Percentiles rank a stretch among this genome's conserved stretches.
These are phyloP conservation scores for Penicillium dipodomyicola DNA, from an alignment of 495 filamentous ascomycete genomes.

Conservation along the genomic window DNA sequence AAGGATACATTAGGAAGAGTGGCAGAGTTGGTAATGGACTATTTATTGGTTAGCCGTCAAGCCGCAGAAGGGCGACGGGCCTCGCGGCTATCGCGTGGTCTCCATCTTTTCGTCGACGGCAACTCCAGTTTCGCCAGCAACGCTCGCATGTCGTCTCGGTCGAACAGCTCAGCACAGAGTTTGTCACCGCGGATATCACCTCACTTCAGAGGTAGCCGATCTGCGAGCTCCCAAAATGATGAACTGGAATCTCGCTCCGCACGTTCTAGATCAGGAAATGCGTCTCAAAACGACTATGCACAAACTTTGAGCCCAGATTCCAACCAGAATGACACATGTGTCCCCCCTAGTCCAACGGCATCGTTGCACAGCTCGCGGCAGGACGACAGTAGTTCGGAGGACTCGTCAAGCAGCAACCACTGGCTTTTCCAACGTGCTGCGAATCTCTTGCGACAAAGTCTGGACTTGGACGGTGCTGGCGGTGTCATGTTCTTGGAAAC, in stretches of 20 bases:
- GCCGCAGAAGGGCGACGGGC: constrained; percentile 47
- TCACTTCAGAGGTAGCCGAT: neutral
- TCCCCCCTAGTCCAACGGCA: neutral
- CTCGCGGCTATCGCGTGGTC: constrained; percentile 50
- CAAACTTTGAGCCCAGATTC: neutral
- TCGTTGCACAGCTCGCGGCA: neutral
- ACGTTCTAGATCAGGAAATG: neutral
- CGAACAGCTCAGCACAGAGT: neutral
- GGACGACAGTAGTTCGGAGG: neutral
- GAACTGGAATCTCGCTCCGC: neutral
- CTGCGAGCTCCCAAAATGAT: neutral
- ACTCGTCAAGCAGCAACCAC: constrained; percentile 17
- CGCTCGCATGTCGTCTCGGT: neutral
- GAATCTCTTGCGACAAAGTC: constrained; percentile 45
- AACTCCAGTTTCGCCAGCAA: constrained; percentile 23
- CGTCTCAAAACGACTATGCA: neutral
- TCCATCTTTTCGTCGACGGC: constrained; percentile 54
- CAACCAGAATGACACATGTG: neutral
- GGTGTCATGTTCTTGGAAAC: constrained; percentile 43
- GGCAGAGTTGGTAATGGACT: constrained; percentile 52
- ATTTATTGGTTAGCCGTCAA: constrained; percentile 50
- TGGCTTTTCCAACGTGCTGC: constrained; percentile 46
- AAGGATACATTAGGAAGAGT: constrained; percentile 35
- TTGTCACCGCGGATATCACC: neutral
- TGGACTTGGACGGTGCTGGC: constrained; percentile 40